phyloP scores from a whole-genome alignment of 2,329 filamentous ascomycete genomes.

The Exophiala sp. region DNA sequence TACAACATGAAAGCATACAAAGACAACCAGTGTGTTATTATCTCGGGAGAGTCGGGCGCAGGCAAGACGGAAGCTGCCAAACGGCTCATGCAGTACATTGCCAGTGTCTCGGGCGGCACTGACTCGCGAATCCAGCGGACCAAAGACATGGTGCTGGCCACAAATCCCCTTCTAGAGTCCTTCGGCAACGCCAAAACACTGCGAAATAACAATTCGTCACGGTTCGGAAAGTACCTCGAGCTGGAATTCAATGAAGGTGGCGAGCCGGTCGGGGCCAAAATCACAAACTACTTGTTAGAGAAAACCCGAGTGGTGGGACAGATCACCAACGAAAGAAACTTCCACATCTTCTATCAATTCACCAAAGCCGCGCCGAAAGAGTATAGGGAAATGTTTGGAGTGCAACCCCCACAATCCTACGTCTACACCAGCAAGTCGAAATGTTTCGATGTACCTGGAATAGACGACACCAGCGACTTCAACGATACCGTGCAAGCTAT shows the following conservation, averaged over 20 bases:
- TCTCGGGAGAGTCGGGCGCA: constrained; percentile 94
- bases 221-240: constrained; percentile 97
- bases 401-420: constrained; percentile 89
- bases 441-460: constrained; percentile 88
- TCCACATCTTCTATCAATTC: constrained; percentile 99
- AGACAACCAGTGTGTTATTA: constrained; percentile 98
- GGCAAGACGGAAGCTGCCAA: constrained; percentile 98
- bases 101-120: constrained; percentile 81
- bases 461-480: constrained; percentile 86
- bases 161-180: constrained; percentile 91
- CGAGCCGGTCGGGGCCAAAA: constrained; percentile 91
- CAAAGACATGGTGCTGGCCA: constrained; percentile 99
- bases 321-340: constrained; percentile 92
- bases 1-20: constrained; percentile 99
- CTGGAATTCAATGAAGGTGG: constrained; percentile 89
- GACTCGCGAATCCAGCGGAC: constrained; percentile 88
- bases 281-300: constrained; percentile 95
- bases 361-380: constrained; percentile 85
- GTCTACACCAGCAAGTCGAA: constrained; percentile 90
- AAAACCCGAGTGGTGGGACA: constrained; percentile 93
- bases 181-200: constrained; percentile 98
- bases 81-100: constrained; percentile 99
- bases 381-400: constrained; percentile 79
- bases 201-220: constrained; percentile 96
- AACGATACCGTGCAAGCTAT: constrained; percentile 88